Percentiles rank a stretch among this genome's conserved stretches.
Evolutionary conservation across 805 yeast species (phyloP).

Genomic region (Candida insectorum): DNA sequence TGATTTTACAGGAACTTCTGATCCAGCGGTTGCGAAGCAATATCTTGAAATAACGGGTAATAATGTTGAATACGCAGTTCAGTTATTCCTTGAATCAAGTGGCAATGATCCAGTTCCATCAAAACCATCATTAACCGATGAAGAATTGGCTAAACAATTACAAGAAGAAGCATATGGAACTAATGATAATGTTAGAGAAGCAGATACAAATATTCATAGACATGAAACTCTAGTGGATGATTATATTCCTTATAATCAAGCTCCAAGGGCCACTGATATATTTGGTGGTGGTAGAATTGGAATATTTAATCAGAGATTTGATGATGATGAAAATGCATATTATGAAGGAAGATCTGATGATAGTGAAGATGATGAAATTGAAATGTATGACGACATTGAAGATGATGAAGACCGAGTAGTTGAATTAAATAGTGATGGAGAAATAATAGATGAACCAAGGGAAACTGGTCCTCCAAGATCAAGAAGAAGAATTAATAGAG

Average conservation of each 20-base stretch:
- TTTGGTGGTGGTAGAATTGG: slow-evolving; percentile 49
- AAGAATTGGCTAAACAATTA: slow-evolving; percentile 55
- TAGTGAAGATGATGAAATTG: slow-evolving; percentile 19
- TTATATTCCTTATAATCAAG: slow-evolving; percentile 1
- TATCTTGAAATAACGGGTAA: slow-evolving; percentile 77
- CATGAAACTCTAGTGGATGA: slow-evolving; percentile 72
- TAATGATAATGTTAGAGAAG: slow-evolving; percentile 39
- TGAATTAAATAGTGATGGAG: slow-evolving; percentile 28
- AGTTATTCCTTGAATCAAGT: slow-evolving; percentile 66
- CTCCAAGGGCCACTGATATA: slow-evolving; percentile 35
- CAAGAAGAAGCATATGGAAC: slow-evolving; percentile 59
- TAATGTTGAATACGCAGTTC: slow-evolving; percentile 79
- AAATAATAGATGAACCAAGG: slow-evolving; percentile 15
- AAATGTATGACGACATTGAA: slow-evolving; percentile 21
- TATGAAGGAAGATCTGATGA: slow-evolving; percentile 16
- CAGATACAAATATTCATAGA: slow-evolving; percentile 73
- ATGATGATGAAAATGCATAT: slow-evolving; percentile 34
- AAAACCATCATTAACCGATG: slow-evolving; percentile 29
- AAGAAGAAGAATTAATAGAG: slow-evolving; percentile 25
- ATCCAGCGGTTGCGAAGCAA: slow-evolving; percentile 64
- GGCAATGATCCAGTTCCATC: slow-evolving; percentile 4
- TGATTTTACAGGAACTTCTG: slow-evolving; percentile 77
- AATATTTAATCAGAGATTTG: slow-evolving; percentile 58
- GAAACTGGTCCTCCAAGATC: slow-evolving; percentile 17
- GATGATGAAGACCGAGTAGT: slow-evolving; percentile 26